A percentile compares a stretch with the other conserved stretches of the same genome.
phyloP scores from a whole-genome alignment of 495 filamentous ascomycete genomes.

The Neurospora intermedia region DNA sequence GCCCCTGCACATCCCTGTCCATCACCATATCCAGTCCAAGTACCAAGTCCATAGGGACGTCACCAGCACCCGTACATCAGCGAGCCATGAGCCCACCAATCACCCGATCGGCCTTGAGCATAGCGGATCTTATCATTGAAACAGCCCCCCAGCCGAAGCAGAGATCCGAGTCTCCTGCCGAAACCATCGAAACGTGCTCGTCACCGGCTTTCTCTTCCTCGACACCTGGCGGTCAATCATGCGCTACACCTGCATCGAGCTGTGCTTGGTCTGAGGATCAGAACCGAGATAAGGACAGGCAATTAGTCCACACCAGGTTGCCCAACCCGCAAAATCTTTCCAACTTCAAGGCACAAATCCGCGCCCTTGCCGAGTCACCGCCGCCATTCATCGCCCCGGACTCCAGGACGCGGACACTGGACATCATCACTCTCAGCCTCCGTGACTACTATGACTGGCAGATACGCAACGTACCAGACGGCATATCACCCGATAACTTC shows the following conservation, averaged over 20 bases:
- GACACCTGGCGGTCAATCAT: slow-evolving; percentile 4
- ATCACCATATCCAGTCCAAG: neutral
- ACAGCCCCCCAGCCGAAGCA: neutral
- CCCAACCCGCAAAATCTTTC: slow-evolving; percentile 7
- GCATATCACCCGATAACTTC: slow-evolving; percentile 20
- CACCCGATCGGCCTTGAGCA: slow-evolving; percentile 6
- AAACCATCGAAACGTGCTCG: neutral
- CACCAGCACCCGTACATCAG: neutral
- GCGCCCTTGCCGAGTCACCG: slow-evolving; percentile 9
- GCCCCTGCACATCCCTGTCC: neutral
- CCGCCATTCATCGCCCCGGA: slow-evolving; percentile 12
- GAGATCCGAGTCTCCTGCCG: slow-evolving; percentile 1
- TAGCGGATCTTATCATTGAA: slow-evolving; percentile 17
- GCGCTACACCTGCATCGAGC: slow-evolving; percentile 10
- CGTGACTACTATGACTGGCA: slow-evolving; percentile 24
- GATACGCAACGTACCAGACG: slow-evolving; percentile 15
- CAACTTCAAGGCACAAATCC: slow-evolving; percentile 15
- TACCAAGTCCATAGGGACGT: neutral
- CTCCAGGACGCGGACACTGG: slow-evolving; percentile 13
- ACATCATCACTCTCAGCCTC: slow-evolving; percentile 18
- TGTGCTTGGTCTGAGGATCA: slow-evolving; percentile 8
- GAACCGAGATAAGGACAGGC: neutral
- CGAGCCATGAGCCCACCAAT: neutral
- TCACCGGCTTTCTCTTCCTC: slow-evolving; percentile 2
- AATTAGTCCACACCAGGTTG: slow-evolving; percentile 3